Percentiles rank a stretch among this genome's conserved stretches.
Conservation (phyloP, 495 filamentous ascomycete species). For the Parathielavia appendiculata region DNA sequence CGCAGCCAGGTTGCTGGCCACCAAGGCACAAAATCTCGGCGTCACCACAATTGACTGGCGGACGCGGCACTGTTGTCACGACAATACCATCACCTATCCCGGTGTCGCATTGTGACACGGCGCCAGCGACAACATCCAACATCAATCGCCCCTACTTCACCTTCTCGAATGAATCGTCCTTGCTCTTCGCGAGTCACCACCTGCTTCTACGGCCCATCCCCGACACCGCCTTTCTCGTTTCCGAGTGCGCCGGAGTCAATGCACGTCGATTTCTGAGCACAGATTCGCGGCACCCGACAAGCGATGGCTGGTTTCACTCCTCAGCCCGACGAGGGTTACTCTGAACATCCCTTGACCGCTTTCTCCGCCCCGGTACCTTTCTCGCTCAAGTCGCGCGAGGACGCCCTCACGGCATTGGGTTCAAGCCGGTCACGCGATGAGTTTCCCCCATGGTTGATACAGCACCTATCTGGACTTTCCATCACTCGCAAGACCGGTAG, state of each 20-base stretch:
- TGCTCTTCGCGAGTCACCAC: not conserved
- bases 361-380: conserved; percentile 29
- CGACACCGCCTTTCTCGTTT: not conserved
- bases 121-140: not conserved
- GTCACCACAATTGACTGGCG: conserved; percentile 1
- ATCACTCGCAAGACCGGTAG: conserved; percentile 46
- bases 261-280: conserved; percentile 1
- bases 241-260: not conserved
- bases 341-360: conserved; percentile 50
- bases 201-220: not conserved
- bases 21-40: not conserved
- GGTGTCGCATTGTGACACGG: conserved; percentile 1
- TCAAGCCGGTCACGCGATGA: conserved; percentile 27
- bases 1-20: not conserved
- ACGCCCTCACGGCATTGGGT: conserved; percentile 19
- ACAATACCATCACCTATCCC: conserved; percentile 1
- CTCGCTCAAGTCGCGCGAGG: conserved; percentile 24
- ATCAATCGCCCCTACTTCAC: not conserved
- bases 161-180: not conserved
- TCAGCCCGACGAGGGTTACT: conserved; percentile 55
- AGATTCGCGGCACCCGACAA: conserved; percentile 4
- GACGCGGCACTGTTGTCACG: conserved; percentile 3
- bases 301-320: conserved; percentile 27
- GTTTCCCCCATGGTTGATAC: conserved; percentile 41
- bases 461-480: conserved; percentile 44